These are phyloP conservation scores for Plasmodium billcollinsi DNA, from an alignment of 169 alveolate species.

Conservation along the genomic window DNA sequence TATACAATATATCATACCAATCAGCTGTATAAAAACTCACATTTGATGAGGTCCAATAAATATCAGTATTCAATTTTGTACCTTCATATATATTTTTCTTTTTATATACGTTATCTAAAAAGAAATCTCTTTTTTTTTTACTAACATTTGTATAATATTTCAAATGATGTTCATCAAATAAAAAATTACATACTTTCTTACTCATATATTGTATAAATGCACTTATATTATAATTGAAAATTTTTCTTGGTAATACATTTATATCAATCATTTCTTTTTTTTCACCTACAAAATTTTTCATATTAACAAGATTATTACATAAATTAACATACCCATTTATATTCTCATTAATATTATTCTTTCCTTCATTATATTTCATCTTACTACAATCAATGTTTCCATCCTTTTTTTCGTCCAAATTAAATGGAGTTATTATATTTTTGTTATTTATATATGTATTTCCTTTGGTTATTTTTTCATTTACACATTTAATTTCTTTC, in stretches of 20 bases:
- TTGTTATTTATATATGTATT: not conserved
- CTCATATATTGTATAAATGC: constrained; percentile 51
- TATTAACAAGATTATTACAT: too few relatives aligned
- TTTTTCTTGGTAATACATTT: not conserved
- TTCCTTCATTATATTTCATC: too few relatives aligned
- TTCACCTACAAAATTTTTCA: too few relatives aligned
- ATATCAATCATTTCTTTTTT: too few relatives aligned
- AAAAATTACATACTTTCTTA: constrained; percentile 34
- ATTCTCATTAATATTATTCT: too few relatives aligned
- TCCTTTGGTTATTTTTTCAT: not conserved
- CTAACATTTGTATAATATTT: not conserved
- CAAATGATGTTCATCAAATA: constrained; percentile 36
- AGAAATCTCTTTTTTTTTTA: not conserved
- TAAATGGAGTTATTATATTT: not conserved
- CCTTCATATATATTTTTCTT: not conserved
- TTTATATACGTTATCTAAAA: constrained; percentile 10
- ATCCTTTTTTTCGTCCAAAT: too few relatives aligned
- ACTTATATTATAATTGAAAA: constrained; percentile 40
- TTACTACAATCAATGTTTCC: too few relatives aligned
- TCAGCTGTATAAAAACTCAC: constrained; percentile 65
- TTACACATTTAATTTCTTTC: not conserved
- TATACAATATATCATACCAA: constrained; percentile 71
- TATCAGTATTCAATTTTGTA: constrained; percentile 10
- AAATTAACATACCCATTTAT: too few relatives aligned
- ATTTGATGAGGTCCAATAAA: constrained; percentile 53